phyloP scores from a whole-genome alignment of 805 yeast genomes.

The Starmera amethionina region DNA sequence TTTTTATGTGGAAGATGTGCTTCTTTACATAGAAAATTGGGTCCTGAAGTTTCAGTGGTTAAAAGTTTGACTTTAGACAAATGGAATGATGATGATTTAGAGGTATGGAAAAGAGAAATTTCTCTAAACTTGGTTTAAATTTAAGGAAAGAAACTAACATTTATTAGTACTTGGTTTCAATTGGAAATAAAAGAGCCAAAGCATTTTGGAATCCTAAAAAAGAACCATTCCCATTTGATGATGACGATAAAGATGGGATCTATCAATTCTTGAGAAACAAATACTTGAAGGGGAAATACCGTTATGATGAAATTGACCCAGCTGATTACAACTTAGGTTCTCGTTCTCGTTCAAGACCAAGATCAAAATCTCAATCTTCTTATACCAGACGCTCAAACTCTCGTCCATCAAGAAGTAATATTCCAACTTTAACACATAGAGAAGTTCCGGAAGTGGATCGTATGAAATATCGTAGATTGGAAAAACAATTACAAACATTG shows the following conservation, averaged over 20 bases:
- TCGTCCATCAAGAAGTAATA: slow-evolving; percentile 9
- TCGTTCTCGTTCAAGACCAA: slow-evolving; percentile 1
- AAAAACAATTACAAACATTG: slow-evolving; percentile 36
- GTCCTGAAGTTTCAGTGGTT: slow-evolving; percentile 50
- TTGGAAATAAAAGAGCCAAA: slow-evolving; percentile 57
- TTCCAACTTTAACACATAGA: slow-evolving; percentile 38
- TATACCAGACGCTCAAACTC: slow-evolving; percentile 1
- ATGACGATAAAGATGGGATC: slow-evolving; percentile 54
- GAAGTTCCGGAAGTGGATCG: slow-evolving; percentile 45
- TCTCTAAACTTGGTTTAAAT: slow-evolving; percentile 7
- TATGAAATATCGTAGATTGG: slow-evolving; percentile 38
- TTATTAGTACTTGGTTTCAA: slow-evolving; percentile 20
- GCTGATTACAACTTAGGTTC: slow-evolving; percentile 18
- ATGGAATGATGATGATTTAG: slow-evolving; percentile 55
- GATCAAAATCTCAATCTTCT: slow-evolving; percentile 11
- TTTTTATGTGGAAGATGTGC: slow-evolving; percentile 84
- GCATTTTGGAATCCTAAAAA: slow-evolving; percentile 58
- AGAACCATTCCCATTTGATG: slow-evolving; percentile 67
- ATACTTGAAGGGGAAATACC: slow-evolving; percentile 53
- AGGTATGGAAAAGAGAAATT: slow-evolving; percentile 7
- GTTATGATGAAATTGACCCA: slow-evolving; percentile 19
- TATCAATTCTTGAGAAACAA: slow-evolving; percentile 57
- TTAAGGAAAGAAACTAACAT: background rate
- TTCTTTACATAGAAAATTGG: slow-evolving; percentile 59
- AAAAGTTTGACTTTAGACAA: slow-evolving; percentile 65